These are phyloP conservation scores for Fraxinus xanthoxyloides DNA, from an alignment of 305 asterid species.

Conservation along the genomic window DNA sequence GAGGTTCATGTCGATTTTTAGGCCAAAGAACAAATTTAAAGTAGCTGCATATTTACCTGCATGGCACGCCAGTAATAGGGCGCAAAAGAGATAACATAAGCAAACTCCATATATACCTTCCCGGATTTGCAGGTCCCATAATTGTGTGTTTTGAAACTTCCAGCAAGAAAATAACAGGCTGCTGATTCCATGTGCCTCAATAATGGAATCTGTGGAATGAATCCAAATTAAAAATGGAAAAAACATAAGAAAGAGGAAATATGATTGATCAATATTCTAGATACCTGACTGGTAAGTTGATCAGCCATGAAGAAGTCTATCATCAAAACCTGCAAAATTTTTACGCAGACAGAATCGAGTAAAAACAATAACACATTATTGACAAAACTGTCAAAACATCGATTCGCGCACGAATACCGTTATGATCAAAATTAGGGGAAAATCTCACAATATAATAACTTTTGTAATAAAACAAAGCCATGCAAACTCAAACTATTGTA, in stretches of 20 bases:
- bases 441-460: too few relatives aligned
- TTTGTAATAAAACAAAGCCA: too few relatives aligned
- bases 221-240: not conserved
- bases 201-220: conserved; percentile 53
- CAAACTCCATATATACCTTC: conserved; percentile 68
- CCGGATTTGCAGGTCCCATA: conserved; percentile 74
- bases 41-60: conserved; percentile 51
- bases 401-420: too few relatives aligned
- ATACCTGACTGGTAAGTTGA: conserved; percentile 96
- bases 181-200: conserved; percentile 93
- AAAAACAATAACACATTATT: too few relatives aligned
- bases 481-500: too few relatives aligned
- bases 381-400: too few relatives aligned
- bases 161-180: conserved; percentile 73
- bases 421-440: too few relatives aligned
- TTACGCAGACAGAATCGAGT: not conserved
- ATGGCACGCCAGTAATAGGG: conserved; percentile 98
- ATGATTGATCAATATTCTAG: not conserved
- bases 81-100: conserved; percentile 81
- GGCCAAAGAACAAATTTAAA: not conserved
- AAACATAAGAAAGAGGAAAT: not conserved
- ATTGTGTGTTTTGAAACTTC: conserved; percentile 61
- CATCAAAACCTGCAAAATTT: conserved; percentile 61
- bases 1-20: not conserved
- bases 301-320: conserved; percentile 98